Percentiles rank a stretch among this genome's conserved stretches.
Evolutionary conservation across 305 asterid genomes (phyloP).

Genomic region (Withania somnifera): DNA sequence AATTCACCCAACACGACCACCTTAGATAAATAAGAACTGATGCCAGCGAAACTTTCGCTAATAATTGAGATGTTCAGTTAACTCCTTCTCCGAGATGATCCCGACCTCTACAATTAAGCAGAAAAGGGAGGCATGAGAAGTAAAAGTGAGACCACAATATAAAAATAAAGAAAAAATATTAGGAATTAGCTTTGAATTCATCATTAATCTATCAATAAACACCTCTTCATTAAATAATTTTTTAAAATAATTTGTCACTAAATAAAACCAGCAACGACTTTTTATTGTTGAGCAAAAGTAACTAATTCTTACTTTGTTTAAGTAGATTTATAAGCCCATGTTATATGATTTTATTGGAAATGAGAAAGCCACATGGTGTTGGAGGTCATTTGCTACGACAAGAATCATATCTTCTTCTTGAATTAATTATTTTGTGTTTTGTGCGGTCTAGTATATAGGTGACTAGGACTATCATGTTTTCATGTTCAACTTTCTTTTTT

Average conservation of each 20-base stretch:
- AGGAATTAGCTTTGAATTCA: background rate
- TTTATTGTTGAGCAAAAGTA: background rate
- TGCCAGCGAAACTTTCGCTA: too few relatives aligned
- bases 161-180: too few relatives aligned
- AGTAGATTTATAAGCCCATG: background rate
- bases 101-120: too few relatives aligned
- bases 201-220: background rate
- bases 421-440: background rate
- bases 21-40: too few relatives aligned
- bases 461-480: background rate
- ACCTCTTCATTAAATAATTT: fast-evolving
- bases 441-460: background rate
- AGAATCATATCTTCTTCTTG: background rate
- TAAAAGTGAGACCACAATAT: too few relatives aligned
- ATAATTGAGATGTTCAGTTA: too few relatives aligned
- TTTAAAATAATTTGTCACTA: background rate
- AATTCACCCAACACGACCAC: too few relatives aligned
- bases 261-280: background rate
- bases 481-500: too few relatives aligned
- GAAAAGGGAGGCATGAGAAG: too few relatives aligned
- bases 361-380: slow-evolving; percentile 3
- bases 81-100: too few relatives aligned
- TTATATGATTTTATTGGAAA: background rate
- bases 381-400: background rate
- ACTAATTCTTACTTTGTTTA: too few relatives aligned